Base-by-base conservation (phyloP, 139 green algal genomes). In the Auxenochlorella protothecoides region DNA sequence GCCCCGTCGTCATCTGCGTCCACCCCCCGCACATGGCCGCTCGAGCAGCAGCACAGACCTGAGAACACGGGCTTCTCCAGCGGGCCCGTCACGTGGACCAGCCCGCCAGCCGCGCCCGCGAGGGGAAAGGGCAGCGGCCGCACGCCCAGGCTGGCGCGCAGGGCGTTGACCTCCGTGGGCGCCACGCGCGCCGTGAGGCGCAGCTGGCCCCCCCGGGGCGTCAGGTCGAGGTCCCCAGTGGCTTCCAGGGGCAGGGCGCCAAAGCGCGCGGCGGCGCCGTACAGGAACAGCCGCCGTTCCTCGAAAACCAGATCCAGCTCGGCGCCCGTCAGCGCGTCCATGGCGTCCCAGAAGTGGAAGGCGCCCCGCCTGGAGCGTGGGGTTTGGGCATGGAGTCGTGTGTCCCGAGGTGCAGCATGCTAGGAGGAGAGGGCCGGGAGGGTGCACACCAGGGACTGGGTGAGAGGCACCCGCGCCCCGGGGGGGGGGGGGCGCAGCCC, bases 331-430 rank as follows among this genome's bases (percentile, higher is more conserved):
- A 98, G 85, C 72, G 96, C 86, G 78, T 97, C 90, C 14, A 92
- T 82, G 0, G 94, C 69, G 71, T 98, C 94, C 88, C 89, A 98
- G 62, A 99, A 97, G 81, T 98, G 93, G 66, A 99, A 91, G 13
- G 80, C 79, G 4, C 79, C 71, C 44, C 79, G 83, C n/a, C 69
- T 73, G 62, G 16, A 14, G 27, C 27, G 27, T 44, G 27, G 27
- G 27, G 0, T 0, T 44, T 44, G 27, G 27, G 27, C 27, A 44
- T 44, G 27, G 27, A 44, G 27, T 0, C 27, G 27, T 44, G 27
- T 44, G 27, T 44, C 27, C 27, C 27, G 27, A 44, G 27, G 27
- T 44, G 27, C 27, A 44, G 27, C 27, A 44, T 44, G 27, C 27
- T 44, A 44, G 27, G 27, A 44, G 27, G 27, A 44, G 27, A 44